A percentile compares a stretch with the other conserved stretches of the same genome.
These are phyloP conservation scores for Fusarium poae DNA, from an alignment of 2,329 filamentous ascomycete species.

Conservation along the genomic window DNA sequence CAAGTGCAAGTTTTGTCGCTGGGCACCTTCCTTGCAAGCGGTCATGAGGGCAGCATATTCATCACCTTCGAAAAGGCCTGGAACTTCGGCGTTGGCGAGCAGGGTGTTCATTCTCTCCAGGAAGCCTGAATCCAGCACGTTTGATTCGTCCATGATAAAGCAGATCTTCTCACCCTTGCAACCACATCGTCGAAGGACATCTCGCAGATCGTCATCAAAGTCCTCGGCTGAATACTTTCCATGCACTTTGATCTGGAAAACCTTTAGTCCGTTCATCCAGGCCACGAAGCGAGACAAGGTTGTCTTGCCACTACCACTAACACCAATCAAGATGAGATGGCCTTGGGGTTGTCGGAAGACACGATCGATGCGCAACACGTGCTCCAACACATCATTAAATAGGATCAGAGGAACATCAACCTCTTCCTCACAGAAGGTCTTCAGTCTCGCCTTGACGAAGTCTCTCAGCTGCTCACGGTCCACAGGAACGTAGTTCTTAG, in stretches of 20 bases:
- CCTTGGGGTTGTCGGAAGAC: conserved; percentile 99
- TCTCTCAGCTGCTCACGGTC: conserved; percentile 95
- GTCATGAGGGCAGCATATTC: conserved; percentile 99
- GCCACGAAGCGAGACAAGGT: conserved; percentile 97
- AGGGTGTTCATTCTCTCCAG: conserved; percentile 99
- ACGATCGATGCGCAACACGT: conserved; percentile 97
- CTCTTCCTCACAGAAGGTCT: conserved; percentile 99
- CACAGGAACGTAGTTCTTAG: conserved; percentile 97
- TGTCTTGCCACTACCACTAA: conserved; percentile 98
- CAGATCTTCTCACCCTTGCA: conserved; percentile 99
- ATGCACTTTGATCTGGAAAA: conserved; percentile 99
- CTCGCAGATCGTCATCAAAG: conserved; percentile 96
- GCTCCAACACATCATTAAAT: conserved; percentile 99
- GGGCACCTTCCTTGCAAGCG: conserved; percentile 97
- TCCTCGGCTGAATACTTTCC: conserved; percentile 98
- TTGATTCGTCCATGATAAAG: conserved; percentile 99
- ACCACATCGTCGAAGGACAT: conserved; percentile 91
- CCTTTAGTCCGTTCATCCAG: conserved; percentile 99
- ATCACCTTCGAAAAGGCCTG: conserved; percentile 98
- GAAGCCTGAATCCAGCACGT: conserved; percentile 98
- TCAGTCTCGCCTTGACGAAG: conserved; percentile 96
- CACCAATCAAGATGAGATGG: conserved; percentile 97
- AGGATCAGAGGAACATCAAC: conserved; percentile 97
- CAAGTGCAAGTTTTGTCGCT: conserved; percentile 92
- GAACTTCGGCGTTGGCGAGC: conserved; percentile 98